phyloP scores from a whole-genome alignment of 495 filamentous ascomycete genomes.

The Penicillium robsamsonii region DNA sequence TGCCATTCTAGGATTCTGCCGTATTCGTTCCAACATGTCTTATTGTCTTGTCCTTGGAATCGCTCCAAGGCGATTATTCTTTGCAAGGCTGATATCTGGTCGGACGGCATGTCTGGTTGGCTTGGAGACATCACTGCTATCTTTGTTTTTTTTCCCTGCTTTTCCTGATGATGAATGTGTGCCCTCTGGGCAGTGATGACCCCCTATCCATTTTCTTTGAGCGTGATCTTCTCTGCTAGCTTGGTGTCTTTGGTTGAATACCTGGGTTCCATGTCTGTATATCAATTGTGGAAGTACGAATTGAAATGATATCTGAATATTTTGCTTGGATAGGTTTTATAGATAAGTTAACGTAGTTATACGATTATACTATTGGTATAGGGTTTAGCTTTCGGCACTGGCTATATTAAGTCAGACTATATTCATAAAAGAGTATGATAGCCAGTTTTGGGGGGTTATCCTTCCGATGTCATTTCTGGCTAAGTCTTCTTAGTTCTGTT shows the following conservation, averaged over 20 bases:
- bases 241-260: slow-evolving; percentile 19
- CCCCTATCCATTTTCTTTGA: slow-evolving; percentile 21
- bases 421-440: too few species aligned
- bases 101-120: slow-evolving; percentile 8
- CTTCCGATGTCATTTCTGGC: too few species aligned
- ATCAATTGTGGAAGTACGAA: slow-evolving; percentile 12
- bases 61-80: neutral
- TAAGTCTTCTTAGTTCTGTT: too few species aligned
- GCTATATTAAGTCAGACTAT: too few species aligned
- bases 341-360: neutral
- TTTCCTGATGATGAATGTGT: slow-evolving; percentile 6
- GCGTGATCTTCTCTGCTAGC: slow-evolving; percentile 22
- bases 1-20: slow-evolving; percentile 17
- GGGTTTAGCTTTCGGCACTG: too few species aligned
- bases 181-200: slow-evolving; percentile 19
- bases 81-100: neutral
- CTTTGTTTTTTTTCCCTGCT: slow-evolving; percentile 12
- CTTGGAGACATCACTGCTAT: slow-evolving; percentile 10
- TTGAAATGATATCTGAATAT: slow-evolving; percentile 14
- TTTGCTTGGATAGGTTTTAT: neutral
- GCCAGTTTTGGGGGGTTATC: too few species aligned
- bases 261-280: slow-evolving; percentile 23
- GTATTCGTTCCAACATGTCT: slow-evolving; percentile 11
- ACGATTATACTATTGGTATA: too few species aligned
- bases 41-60: neutral